phyloP scores from a whole-genome alignment of 2,329 filamentous ascomycete genomes.

The Apiospora pterosperma region DNA sequence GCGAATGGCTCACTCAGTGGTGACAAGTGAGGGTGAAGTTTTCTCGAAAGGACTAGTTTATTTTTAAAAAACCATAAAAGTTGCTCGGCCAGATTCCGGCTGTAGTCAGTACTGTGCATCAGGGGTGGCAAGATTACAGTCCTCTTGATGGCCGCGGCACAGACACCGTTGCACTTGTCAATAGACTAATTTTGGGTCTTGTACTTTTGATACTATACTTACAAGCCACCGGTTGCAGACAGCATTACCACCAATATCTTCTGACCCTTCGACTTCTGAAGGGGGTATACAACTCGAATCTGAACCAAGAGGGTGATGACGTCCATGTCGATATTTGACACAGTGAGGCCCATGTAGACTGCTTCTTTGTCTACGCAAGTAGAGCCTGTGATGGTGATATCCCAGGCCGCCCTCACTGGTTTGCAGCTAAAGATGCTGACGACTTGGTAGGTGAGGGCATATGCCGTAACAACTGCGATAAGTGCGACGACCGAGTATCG shows the following conservation, averaged over 20 bases:
- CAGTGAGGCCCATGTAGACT: not conserved
- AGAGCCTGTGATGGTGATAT: not conserved
- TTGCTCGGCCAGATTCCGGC: slow-evolving; percentile 2
- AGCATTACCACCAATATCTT: not conserved
- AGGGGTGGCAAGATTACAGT: not conserved
- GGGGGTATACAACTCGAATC: not conserved
- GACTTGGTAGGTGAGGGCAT: not conserved
- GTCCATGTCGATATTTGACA: slow-evolving; percentile 3
- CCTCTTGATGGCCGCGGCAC: not conserved
- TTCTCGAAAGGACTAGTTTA: too few species aligned
- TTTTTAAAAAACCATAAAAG: not conserved
- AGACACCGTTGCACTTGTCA: not conserved
- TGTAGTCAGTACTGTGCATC: not conserved
- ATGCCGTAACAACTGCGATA: not conserved
- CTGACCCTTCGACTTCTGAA: not conserved
- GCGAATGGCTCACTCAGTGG: too few species aligned
- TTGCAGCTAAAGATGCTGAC: slow-evolving; percentile 3
- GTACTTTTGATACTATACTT: not conserved
- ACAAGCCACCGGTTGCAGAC: not conserved
- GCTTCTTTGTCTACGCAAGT: not conserved
- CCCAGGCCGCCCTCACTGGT: not conserved
- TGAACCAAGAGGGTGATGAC: not conserved
- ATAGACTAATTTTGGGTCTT: not conserved
- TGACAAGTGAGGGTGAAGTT: too few species aligned
- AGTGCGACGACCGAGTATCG: not conserved